Percentiles rank a stretch among this genome's conserved stretches.
These are phyloP conservation scores for Adiantum capillusveneris DNA, from an alignment of 75 land plant genomes.

Conservation along the genomic window DNA sequence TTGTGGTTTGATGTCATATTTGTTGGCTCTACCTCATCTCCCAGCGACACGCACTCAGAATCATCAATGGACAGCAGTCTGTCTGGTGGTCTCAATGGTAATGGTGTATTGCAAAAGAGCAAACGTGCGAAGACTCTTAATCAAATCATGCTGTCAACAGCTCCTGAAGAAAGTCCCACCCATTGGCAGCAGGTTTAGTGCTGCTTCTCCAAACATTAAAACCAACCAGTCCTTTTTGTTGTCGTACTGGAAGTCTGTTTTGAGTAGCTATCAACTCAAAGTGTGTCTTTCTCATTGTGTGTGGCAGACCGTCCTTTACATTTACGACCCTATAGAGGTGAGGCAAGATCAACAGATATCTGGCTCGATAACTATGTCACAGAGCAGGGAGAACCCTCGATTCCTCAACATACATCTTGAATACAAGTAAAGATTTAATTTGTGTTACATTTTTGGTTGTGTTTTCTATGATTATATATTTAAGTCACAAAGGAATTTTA, in stretches of 20 bases:
- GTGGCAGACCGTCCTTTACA: slow-evolving; percentile 82
- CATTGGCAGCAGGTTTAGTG: slow-evolving; percentile 90
- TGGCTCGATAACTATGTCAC: slow-evolving; percentile 71
- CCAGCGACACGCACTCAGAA: slow-evolving; percentile 15
- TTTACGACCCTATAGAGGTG: slow-evolving; percentile 83
- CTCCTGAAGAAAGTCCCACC: slow-evolving; percentile 87
- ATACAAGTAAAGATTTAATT: slow-evolving; percentile 57
- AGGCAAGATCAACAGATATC: slow-evolving; percentile 83
- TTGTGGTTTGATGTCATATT: slow-evolving; percentile 96
- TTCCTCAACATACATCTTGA: slow-evolving; percentile 85
- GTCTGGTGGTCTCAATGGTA: slow-evolving; percentile 16
- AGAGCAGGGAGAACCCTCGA: slow-evolving; percentile 81
- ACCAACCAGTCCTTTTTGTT: no score
- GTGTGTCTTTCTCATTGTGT: no score
- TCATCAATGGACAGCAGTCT: slow-evolving; percentile 16
- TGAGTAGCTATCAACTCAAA: no score
- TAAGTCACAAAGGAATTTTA: no score
- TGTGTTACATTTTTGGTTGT: background rate
- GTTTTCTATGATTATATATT: no score
- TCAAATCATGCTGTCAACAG: slow-evolving; percentile 71
- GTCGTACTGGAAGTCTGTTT: no score
- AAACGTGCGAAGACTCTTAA: slow-evolving; percentile 40
- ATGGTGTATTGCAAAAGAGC: slow-evolving; percentile 28
- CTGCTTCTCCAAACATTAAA: background rate
- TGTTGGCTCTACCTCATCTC: slow-evolving; percentile 22